phyloP scores from a whole-genome alignment of 345 rosid species.

The Noccaea bulbosa region DNA sequence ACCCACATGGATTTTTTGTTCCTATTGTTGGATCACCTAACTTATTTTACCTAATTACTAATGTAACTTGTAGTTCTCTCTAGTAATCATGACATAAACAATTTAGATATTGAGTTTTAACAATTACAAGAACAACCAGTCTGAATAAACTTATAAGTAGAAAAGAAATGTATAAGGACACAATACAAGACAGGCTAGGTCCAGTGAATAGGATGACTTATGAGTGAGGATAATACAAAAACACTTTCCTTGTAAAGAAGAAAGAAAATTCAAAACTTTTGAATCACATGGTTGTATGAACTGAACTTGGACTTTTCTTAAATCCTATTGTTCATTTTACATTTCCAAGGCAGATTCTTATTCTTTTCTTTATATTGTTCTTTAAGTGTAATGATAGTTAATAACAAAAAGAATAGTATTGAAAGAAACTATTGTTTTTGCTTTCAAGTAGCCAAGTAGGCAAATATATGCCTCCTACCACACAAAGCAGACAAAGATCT shows the following conservation, averaged over 20 bases:
- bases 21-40: slow-evolving; percentile 4
- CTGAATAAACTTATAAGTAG: not conserved
- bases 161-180: slow-evolving; percentile 14
- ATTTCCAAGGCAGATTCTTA: slow-evolving; percentile 44
- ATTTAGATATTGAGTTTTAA: not conserved
- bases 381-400: slow-evolving; percentile 8
- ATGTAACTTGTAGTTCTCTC: not conserved
- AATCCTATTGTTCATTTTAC: slow-evolving; percentile 37
- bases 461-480: slow-evolving; percentile 35
- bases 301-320: slow-evolving; percentile 50
- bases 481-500: slow-evolving; percentile 12
- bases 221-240: slow-evolving; percentile 4
- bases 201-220: slow-evolving; percentile 22
- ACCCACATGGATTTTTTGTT: slow-evolving; percentile 31
- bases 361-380: not conserved
- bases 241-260: slow-evolving; percentile 39
- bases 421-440: slow-evolving; percentile 33
- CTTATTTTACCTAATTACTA: not conserved
- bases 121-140: not conserved
- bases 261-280: slow-evolving; percentile 32
- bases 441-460: slow-evolving; percentile 37
- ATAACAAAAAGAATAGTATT: slow-evolving; percentile 5
- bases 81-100: not conserved
- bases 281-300: slow-evolving; percentile 51
- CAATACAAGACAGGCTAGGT: slow-evolving; percentile 12